These are phyloP conservation scores for Lepiota venenata DNA, from an alignment of 768 basidiomycete species.

Conservation along the genomic window DNA sequence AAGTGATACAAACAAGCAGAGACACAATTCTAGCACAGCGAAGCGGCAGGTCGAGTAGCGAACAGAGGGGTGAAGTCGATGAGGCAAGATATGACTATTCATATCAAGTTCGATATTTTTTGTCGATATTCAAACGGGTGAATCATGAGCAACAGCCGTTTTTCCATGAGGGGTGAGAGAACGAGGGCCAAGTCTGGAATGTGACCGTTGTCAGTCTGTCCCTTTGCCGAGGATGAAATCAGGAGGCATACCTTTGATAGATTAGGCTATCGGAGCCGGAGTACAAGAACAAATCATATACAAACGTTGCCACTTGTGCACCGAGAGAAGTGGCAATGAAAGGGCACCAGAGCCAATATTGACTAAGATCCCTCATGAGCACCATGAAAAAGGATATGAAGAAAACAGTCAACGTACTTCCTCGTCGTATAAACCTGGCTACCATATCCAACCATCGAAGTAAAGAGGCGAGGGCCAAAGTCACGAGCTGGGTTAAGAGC, in stretches of 20 bases:
- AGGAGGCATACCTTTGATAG: constrained; percentile 45
- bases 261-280: constrained; percentile 52
- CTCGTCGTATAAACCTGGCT: constrained; percentile 33
- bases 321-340: constrained; percentile 56
- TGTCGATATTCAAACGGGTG: too few relatives aligned
- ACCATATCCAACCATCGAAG: constrained; percentile 69
- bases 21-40: too few relatives aligned
- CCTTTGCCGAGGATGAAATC: not conserved
- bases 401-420: constrained; percentile 26
- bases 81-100: too few relatives aligned
- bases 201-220: not conserved
- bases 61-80: too few relatives aligned
- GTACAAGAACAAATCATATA: constrained; percentile 60
- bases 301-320: constrained; percentile 45
- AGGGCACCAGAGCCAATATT: constrained; percentile 77
- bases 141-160: too few relatives aligned
- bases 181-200: not conserved
- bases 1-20: too few relatives aligned
- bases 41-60: too few relatives aligned
- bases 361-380: constrained; percentile 26
- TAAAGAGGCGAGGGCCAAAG: constrained; percentile 60
- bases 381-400: not conserved
- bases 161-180: not conserved
- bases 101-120: too few relatives aligned
- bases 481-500: constrained; percentile 41